Evolutionary conservation across 2,329 filamentous ascomycete species (phyloP).

Genomic region (Laburnicola sp.): DNA sequence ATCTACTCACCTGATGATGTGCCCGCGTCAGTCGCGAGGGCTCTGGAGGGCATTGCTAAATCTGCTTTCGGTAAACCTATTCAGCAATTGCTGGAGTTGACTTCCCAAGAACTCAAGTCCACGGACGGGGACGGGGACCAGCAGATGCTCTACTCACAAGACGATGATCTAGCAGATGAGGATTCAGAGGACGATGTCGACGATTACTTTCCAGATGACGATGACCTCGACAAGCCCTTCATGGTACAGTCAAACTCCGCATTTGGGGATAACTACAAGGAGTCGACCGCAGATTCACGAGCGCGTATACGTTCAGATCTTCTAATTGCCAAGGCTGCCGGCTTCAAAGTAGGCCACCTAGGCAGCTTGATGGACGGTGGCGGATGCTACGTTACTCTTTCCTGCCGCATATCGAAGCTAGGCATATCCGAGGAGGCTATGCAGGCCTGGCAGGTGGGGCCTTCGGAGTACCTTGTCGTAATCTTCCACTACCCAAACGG

Average conservation of each 20-base stretch:
- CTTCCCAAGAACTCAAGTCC: slow-evolving; percentile 45
- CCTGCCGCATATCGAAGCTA: slow-evolving; percentile 69
- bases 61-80: slow-evolving; percentile 51
- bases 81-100: slow-evolving; percentile 52
- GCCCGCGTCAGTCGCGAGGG: slow-evolving; percentile 47
- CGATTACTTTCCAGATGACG: slow-evolving; percentile 46
- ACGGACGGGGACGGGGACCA: slow-evolving; percentile 49
- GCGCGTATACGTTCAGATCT: slow-evolving; percentile 64
- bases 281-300: slow-evolving; percentile 31
- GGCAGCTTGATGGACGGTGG: slow-evolving; percentile 54
- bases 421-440: slow-evolving; percentile 73
- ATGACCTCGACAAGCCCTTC: slow-evolving; percentile 38
- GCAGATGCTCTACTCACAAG: slow-evolving; percentile 47
- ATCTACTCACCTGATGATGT: slow-evolving; percentile 57
- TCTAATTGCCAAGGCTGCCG: slow-evolving; percentile 61
- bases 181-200: slow-evolving; percentile 40
- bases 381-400: slow-evolving; percentile 64
- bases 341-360: slow-evolving; percentile 70
- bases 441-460: slow-evolving; percentile 73
- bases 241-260: slow-evolving; percentile 1
- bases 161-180: slow-evolving; percentile 37
- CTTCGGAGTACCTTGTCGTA: slow-evolving; percentile 71
- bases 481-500: slow-evolving; percentile 66
- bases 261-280: slow-evolving; percentile 15
- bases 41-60: slow-evolving; percentile 53